Evolutionary conservation across 192 early-diverging fungal genomes (phyloP).

Genomic region (Coemansia sp.): DNA sequence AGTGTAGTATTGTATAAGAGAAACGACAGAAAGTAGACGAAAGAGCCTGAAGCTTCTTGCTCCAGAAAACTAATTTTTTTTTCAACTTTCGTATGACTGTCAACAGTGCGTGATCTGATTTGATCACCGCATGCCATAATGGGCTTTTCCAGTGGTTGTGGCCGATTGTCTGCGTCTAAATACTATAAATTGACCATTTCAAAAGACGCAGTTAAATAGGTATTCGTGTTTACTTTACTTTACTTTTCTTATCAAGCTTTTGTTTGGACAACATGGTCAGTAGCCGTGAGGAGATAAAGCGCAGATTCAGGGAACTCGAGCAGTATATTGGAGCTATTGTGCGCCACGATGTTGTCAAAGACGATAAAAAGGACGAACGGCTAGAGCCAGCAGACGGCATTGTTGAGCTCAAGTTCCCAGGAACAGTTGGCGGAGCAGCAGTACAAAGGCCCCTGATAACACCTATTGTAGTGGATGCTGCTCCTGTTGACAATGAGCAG

Average conservation of each 20-base stretch:
- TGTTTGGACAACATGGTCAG: not conserved
- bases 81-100: not conserved
- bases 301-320: not conserved
- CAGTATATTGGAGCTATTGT: not conserved
- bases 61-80: not conserved
- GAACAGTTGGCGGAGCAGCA: not conserved
- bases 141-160: no score
- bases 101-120: not conserved
- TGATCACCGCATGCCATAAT: not conserved
- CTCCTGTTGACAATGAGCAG: not conserved
- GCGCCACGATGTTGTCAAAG: not conserved
- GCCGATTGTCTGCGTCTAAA: not conserved
- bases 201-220: no score
- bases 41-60: not conserved
- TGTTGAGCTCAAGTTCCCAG: not conserved
- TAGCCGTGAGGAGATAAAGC: not conserved
- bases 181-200: no score
- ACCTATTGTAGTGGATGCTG: not conserved
- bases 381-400: not conserved
- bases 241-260: not conserved
- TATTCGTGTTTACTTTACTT: no score
- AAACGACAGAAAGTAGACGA: not conserved
- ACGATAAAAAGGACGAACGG: not conserved
- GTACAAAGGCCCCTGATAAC: slow-evolving; percentile 7
- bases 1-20: not conserved